Base-by-base conservation (phyloP, 1,284 basidiomycete genomes). In the Rhodotorula sp. region DNA sequence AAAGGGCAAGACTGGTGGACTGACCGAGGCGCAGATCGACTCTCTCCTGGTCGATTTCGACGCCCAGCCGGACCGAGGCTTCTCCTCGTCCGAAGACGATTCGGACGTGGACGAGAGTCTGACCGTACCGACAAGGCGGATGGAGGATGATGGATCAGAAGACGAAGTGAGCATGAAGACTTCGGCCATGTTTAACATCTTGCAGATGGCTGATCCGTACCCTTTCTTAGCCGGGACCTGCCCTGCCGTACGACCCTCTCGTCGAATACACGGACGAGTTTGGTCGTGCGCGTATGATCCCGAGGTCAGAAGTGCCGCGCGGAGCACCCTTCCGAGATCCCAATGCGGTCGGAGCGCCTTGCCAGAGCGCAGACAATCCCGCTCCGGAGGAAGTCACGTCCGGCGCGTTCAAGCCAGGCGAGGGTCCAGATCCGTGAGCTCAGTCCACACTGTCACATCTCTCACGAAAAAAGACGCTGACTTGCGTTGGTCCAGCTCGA, bases 241-340 rank as follows among this genome's bases (percentile, higher is more conserved):
- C 66, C 6, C 17, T 66, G 3, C 26, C 58, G 4, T 44, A 66
- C 45, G 91, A 93, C 77, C 89, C 90, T 15, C 81, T 91, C 53
- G 84, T 94, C 22, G 91, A 94, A 79, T 93, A 91, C 74, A 85
- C 87, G 74, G 92, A 95, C 76, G 92, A 94, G 77, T 91, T 91
- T 78, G 92, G 93, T 26, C 86, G 92, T 26, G 79, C 87, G 30
- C 84, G 91, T 64, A 88, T 84, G 4, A 86, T 85, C 24, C 85
- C 83, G 56, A 83, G 85, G n/a, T 91, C 90, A 22, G 88, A 93
- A 74, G 85, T 94, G 0, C 92, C 93, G 42, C 84, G 89, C 53
- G 81, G 89, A 61, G 80, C 89, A 3, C 87, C 20, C 82, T 79
- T 67, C 60, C 62, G 64, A 42, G 62, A 67, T n/a, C 57, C 65